Conservation (phyloP, 805 yeast genomes). For the Wickerhamomyces alni region DNA sequence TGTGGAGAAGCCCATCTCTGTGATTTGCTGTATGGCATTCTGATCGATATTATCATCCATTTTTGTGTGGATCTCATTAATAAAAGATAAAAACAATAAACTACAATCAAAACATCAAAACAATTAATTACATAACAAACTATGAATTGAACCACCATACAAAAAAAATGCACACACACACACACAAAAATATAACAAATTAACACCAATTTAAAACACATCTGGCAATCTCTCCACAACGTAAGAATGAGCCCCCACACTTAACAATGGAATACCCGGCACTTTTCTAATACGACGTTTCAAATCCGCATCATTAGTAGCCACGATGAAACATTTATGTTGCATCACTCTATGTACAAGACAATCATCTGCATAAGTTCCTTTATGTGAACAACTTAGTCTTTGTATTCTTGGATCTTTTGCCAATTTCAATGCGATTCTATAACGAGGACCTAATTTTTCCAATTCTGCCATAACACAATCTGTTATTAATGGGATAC, state of each 20-base stretch:
- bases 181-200: no score
- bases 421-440: conserved; percentile 89
- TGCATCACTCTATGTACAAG: conserved; percentile 88
- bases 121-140: no score
- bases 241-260: conserved; percentile 90
- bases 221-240: conserved; percentile 94
- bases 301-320: conserved; percentile 96
- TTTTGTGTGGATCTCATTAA: no score
- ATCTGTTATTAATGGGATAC: conserved; percentile 93
- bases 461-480: conserved; percentile 98
- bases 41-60: neutral
- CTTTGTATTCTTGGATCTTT: conserved; percentile 89
- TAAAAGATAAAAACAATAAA: no score
- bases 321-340: conserved; percentile 95
- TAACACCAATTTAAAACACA: conserved; percentile 70
- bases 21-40: conserved; percentile 1
- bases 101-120: no score
- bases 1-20: conserved; percentile 36
- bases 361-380: conserved; percentile 98
- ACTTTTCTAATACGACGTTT: conserved; percentile 92
- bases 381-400: conserved; percentile 85
- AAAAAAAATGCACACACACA: neutral
- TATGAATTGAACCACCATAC: neutral
- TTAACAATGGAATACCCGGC: conserved; percentile 95
- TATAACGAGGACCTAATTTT: conserved; percentile 88